These are phyloP conservation scores for Millerozyma miso DNA, from an alignment of 805 yeast genomes.

Conservation along the genomic window DNA sequence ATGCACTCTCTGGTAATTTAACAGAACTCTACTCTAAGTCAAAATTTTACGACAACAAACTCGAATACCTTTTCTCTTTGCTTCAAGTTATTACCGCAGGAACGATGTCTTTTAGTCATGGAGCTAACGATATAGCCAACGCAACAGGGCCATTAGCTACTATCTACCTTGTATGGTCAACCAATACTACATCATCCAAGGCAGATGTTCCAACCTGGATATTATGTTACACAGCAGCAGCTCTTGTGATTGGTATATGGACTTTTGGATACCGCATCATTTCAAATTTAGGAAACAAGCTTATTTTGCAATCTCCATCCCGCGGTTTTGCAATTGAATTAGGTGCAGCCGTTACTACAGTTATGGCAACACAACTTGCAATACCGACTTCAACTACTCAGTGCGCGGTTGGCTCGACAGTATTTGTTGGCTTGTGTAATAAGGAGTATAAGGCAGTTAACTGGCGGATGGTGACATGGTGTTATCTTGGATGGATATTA, in stretches of 20 bases:
- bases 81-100: slow-evolving; percentile 71
- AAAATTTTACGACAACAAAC: slow-evolving; percentile 64
- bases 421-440: slow-evolving; percentile 71
- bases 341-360: slow-evolving; percentile 73
- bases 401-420: slow-evolving; percentile 75
- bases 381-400: slow-evolving; percentile 79
- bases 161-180: slow-evolving; percentile 57
- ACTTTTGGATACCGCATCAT: slow-evolving; percentile 68
- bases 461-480: slow-evolving; percentile 75
- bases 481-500: slow-evolving; percentile 67
- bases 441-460: slow-evolving; percentile 58
- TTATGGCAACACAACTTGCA: slow-evolving; percentile 67
- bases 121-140: slow-evolving; percentile 75
- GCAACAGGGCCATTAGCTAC: slow-evolving; percentile 75
- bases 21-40: slow-evolving; percentile 51
- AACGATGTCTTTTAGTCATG: slow-evolving; percentile 80
- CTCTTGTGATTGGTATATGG: slow-evolving; percentile 67
- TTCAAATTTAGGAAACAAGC: slow-evolving; percentile 66
- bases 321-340: slow-evolving; percentile 74
- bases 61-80: slow-evolving; percentile 64
- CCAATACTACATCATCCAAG: slow-evolving; percentile 42
- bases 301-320: slow-evolving; percentile 72
- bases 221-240: slow-evolving; percentile 61
- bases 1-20: slow-evolving; percentile 44
- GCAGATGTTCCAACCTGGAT: slow-evolving; percentile 70